Base-by-base conservation (phyloP, 805 yeast genomes). In the Starmerella lactis-condensi region DNA sequence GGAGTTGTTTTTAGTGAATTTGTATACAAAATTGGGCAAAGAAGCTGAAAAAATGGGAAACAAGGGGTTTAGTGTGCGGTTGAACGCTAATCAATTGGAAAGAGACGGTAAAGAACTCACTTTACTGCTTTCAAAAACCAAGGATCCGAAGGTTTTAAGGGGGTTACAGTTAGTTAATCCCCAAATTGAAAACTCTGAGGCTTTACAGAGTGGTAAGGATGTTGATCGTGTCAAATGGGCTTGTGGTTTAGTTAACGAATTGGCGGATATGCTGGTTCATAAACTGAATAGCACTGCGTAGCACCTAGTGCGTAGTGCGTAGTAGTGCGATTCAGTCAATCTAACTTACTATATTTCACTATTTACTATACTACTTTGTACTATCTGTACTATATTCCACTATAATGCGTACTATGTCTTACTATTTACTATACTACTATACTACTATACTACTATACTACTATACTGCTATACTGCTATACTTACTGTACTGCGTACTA, bases 151-250 rank as follows among this genome's bases (percentile, higher is more conserved):
- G 0, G 55, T 68, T 1, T 51, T 79, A 33, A 64, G 72, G 46
- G 92, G 92, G 4, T 46, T 79, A 27, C 73, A 68, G 43, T 69
- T 62, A 38, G 72, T 75, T 45, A 51, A 73, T 24, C 63, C 60
- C 26, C 60, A 39, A 16, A 33, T 52, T 4, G 60, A 33, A 55
- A 54, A 24, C 59, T 73, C 15, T 47, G 54, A 37, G 45, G 47
- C 14, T 61, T 72, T 49, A 61, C 58, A 36, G 53, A 68, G 25
- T 48, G 70, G 24, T 55, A 56, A 31, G 71, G 79, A 11, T 61
- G 59, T 39, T 64, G 60, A 52, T 27, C 61, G 83, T 42, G 65
- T 75, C 1, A 57, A 59, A 20, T 77, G 91, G 91, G 89, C 75
- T 17, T 32, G 39, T 3, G 36, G 38, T 5, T 23, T 42, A 17